These are phyloP conservation scores for Amyloporia xantha DNA, from an alignment of 768 basidiomycete species.

Conservation along the genomic window DNA sequence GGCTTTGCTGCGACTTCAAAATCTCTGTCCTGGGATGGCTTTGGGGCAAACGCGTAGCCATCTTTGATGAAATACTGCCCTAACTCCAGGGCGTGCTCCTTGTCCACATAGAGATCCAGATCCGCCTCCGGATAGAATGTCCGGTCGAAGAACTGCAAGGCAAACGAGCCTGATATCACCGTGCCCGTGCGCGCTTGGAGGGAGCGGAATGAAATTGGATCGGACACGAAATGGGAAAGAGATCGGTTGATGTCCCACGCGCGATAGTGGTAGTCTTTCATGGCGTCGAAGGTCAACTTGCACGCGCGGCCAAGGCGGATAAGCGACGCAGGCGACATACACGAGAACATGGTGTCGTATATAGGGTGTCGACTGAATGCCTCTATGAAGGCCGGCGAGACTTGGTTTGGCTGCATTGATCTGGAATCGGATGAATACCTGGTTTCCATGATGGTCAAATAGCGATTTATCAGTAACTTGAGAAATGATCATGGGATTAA, in stretches of 20 bases:
- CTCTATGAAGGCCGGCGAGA: too few species aligned
- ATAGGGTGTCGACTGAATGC: slow-evolving; percentile 2
- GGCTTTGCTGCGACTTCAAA: slow-evolving; percentile 18
- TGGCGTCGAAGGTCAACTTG: slow-evolving; percentile 3
- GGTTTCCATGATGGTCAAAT: too few species aligned
- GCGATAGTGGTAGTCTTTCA: slow-evolving; percentile 16
- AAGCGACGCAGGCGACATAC: slow-evolving; percentile 5
- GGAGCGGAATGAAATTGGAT: slow-evolving; percentile 32
- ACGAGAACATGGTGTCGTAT: slow-evolving; percentile 10
- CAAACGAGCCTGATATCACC: slow-evolving; percentile 45
- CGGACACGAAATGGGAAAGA: slow-evolving; percentile 28
- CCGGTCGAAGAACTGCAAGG: slow-evolving; percentile 45
- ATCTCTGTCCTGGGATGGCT: slow-evolving; percentile 11
- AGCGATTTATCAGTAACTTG: too few species aligned
- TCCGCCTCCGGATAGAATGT: slow-evolving; percentile 37
- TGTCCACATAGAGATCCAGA: slow-evolving; percentile 38
- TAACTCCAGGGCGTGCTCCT: slow-evolving; percentile 18
- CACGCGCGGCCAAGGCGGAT: not conserved
- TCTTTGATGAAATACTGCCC: slow-evolving; percentile 28
- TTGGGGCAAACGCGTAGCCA: slow-evolving; percentile 26
- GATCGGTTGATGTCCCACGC: slow-evolving; percentile 30
- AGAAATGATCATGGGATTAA: too few species aligned
- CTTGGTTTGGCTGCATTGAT: too few species aligned
- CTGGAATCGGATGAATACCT: too few species aligned
- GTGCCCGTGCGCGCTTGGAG: slow-evolving; percentile 37